Base-by-base conservation (phyloP, 176 grass and related monocot genomes). In the Lolium rigidum region DNA sequence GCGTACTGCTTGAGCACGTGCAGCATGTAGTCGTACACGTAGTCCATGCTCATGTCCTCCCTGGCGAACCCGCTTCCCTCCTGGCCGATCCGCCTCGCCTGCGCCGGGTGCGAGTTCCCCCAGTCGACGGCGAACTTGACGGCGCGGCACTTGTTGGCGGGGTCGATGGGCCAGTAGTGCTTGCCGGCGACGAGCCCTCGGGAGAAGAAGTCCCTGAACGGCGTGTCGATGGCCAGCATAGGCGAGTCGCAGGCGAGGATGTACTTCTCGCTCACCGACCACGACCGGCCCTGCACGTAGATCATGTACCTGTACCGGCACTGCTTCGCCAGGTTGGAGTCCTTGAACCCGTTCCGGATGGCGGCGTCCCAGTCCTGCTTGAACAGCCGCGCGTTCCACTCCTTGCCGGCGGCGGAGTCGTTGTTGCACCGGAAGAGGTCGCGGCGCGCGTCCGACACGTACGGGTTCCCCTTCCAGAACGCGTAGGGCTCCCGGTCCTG, bases 371-470 rank as follows among this genome's bases (percentile, higher is more conserved):
- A 97, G 80, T 97, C 61, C 89, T 94, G 94, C n/a, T 3, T 6
- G 80, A 86, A 94, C 9, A 92, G 15, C 4, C 85, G 57, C 44
- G 71, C 83, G 9, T 86, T 86, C 70, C 64, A 89, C 0, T 91
- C 88, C 86, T 2, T 20, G 14, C 12, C 70, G 55, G 49, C 37
- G 51, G 11, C 65, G 8, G 82, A 77, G 12, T 26, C 10, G 58
- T 92, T 90, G 68, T 97, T 94, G 79, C 94, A 97, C 9, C 72
- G 69, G 18, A 92, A 35, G 35, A 97, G 94, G 10, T 92, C 86
- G 3, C 16, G 13, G 1, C 94, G 88, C 11, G 54, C 83, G 4
- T 2, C 0, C 46, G 85, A 46, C 37, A 97, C 92, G 20, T 3
- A 1, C 2, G 39, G 39, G 39, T 41, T 41, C 5, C 39, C 39